phyloP scores from a whole-genome alignment of 345 rosid species.

The Geranium rotundifolium region DNA sequence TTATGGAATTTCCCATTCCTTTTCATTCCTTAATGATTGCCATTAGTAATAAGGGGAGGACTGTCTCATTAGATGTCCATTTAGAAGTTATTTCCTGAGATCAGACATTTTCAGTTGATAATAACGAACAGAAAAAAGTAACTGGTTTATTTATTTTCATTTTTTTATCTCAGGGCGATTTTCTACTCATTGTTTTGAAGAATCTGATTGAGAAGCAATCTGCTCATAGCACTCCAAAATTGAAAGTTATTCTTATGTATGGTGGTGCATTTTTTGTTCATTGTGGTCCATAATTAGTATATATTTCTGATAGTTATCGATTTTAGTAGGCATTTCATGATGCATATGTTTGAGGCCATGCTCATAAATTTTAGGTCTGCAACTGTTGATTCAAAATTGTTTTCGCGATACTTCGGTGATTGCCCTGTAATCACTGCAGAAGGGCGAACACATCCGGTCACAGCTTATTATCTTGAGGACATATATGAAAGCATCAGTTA shows the following conservation, averaged over 20 bases:
- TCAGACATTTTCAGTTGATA: neutral
- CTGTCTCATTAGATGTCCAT: too few relatives aligned
- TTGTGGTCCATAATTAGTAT: neutral
- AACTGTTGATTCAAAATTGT: conserved; percentile 77
- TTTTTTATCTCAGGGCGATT: conserved; percentile 52
- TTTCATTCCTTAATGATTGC: too few relatives aligned
- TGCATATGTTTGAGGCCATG: conserved; percentile 1
- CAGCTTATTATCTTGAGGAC: conserved; percentile 71
- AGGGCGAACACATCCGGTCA: conserved; percentile 87
- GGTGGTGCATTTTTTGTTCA: conserved; percentile 15
- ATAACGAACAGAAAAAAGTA: neutral
- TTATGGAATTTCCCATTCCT: too few relatives aligned
- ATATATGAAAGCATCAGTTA: conserved; percentile 60
- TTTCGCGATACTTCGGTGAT: conserved; percentile 73
- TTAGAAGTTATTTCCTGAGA: neutral
- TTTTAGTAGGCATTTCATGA: neutral
- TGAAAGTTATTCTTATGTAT: conserved; percentile 87
- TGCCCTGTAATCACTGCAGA: conserved; percentile 84
- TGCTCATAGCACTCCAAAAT: conserved; percentile 30
- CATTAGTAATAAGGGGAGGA: too few relatives aligned
- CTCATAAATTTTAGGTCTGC: conserved; percentile 58
- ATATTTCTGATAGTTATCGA: too few relatives aligned
- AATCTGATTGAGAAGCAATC: conserved; percentile 75
- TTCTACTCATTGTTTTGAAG: conserved; percentile 85
- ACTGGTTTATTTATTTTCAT: neutral